phyloP scores from a whole-genome alignment of 768 basidiomycete species.

The Epithele typhae region DNA sequence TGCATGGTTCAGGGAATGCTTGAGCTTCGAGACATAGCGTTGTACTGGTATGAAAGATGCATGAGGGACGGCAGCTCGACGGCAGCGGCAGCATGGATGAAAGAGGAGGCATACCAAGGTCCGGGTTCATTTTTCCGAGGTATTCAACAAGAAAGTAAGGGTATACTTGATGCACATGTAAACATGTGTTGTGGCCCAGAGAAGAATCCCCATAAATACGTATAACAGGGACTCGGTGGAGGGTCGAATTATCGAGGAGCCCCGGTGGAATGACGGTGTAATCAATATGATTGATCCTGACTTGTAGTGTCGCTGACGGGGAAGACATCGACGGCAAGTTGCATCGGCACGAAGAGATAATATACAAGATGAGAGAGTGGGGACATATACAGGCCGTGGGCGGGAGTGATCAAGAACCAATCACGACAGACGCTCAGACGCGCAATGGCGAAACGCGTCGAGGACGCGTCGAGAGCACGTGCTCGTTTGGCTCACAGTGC shows the following conservation, averaged over 20 bases:
- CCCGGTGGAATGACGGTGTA: constrained; percentile 55
- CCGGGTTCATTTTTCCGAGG: constrained; percentile 55
- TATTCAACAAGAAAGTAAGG: constrained; percentile 94
- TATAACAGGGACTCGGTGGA: constrained; percentile 72
- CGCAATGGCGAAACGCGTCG: too few relatives aligned
- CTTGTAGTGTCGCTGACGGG: constrained; percentile 27
- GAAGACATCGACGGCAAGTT: constrained; percentile 11
- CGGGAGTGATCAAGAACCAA: not conserved
- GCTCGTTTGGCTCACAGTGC: too few relatives aligned
- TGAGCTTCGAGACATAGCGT: constrained; percentile 63
- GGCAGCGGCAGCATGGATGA: not conserved
- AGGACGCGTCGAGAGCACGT: too few relatives aligned
- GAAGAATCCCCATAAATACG: constrained; percentile 86
- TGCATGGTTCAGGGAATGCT: constrained; percentile 78
- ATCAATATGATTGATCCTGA: constrained; percentile 59
- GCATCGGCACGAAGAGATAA: constrained; percentile 1
- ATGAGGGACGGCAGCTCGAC: too few relatives aligned
- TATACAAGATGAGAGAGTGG: not conserved
- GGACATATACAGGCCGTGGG: constrained; percentile 5
- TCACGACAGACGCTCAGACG: too few relatives aligned
- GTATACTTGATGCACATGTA: constrained; percentile 90
- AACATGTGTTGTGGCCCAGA: constrained; percentile 69
- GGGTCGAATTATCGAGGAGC: constrained; percentile 53
- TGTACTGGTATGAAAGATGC: constrained; percentile 59
- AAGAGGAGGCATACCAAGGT: constrained; percentile 43